Conservation (phyloP, 1,139 yeast species). For the Suhomyces bolitotheri region DNA sequence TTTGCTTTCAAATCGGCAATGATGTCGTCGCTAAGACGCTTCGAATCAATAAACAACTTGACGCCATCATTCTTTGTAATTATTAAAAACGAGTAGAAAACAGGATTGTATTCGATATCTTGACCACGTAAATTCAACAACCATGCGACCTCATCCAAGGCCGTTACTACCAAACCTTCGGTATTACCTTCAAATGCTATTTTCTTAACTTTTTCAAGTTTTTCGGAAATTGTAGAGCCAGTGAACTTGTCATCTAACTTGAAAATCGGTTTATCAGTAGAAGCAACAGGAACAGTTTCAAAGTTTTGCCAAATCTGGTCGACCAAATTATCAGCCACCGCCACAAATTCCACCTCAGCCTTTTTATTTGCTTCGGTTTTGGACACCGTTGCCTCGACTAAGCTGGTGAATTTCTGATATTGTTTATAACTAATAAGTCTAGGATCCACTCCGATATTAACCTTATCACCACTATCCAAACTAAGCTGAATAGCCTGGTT, state of each 20-base stretch:
- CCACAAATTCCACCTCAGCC: conserved; percentile 57
- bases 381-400: conserved; percentile 24
- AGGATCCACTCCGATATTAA: conserved; percentile 56
- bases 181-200: conserved; percentile 44
- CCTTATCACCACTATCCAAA: conserved; percentile 43
- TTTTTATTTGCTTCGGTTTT: conserved; percentile 22
- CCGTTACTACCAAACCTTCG: conserved; percentile 57
- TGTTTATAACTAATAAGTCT: conserved; percentile 57
- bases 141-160: conserved; percentile 94
- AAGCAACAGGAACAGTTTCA: conserved; percentile 50
- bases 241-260: conserved; percentile 45
- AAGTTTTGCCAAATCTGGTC: conserved; percentile 71
- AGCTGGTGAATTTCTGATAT: conserved; percentile 28
- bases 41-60: conserved; percentile 58
- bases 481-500: conserved; percentile 57
- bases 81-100: conserved; percentile 78
- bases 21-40: conserved; percentile 17
- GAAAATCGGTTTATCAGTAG: conserved; percentile 42
- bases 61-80: conserved; percentile 51
- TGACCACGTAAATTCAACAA: conserved; percentile 81
- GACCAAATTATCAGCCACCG: conserved; percentile 69
- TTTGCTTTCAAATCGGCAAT: conserved; percentile 31
- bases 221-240: conserved; percentile 49
- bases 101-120: conserved; percentile 88
- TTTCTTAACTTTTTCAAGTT: conserved; percentile 47